A percentile compares a stretch with the other conserved stretches of the same genome.
Evolutionary conservation across 768 basidiomycete species (phyloP).

Genomic region (Lentinus brumalis): DNA sequence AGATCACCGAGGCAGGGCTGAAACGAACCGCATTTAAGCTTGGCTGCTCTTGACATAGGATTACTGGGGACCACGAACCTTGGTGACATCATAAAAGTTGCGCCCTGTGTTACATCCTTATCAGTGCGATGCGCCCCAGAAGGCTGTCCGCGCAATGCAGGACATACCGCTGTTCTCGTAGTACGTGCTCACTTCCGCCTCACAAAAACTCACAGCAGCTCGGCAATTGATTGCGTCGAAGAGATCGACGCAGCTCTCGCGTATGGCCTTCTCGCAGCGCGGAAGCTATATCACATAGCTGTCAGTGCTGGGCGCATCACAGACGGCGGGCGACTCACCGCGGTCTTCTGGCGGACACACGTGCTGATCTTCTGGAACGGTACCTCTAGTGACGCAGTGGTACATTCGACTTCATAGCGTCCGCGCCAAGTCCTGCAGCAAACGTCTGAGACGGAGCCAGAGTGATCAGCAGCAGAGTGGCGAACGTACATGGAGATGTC

Average conservation of each 20-base stretch:
- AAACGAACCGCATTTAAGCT: background rate
- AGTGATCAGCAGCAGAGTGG: background rate
- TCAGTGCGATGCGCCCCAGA: background rate
- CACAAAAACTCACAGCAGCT: conserved; percentile 71
- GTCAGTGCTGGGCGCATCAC: background rate
- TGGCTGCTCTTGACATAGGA: background rate
- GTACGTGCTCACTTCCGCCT: conserved; percentile 48
- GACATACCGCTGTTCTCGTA: conserved; percentile 43
- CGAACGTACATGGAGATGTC: conserved; percentile 49
- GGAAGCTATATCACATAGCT: conserved; percentile 48
- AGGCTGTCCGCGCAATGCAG: background rate
- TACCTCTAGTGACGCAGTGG: conserved; percentile 49
- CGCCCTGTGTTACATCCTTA: conserved; percentile 31
- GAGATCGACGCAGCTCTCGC: conserved; percentile 60
- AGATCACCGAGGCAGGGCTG: conserved; percentile 30
- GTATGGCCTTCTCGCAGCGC: conserved; percentile 61
- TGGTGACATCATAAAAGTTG: conserved; percentile 63
- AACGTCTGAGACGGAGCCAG: background rate
- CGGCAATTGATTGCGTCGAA: conserved; percentile 69
- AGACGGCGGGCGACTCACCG: conserved; percentile 39
- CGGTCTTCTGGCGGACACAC: conserved; percentile 62
- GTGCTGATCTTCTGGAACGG: conserved; percentile 47
- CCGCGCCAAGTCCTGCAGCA: conserved; percentile 39
- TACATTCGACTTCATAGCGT: conserved; percentile 53
- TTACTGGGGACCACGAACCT: conserved; percentile 30